A percentile compares a stretch with the other conserved stretches of the same genome.
Evolutionary conservation across 2,329 filamentous ascomycete species (phyloP).

Genomic region (Anisogramma anomala): DNA sequence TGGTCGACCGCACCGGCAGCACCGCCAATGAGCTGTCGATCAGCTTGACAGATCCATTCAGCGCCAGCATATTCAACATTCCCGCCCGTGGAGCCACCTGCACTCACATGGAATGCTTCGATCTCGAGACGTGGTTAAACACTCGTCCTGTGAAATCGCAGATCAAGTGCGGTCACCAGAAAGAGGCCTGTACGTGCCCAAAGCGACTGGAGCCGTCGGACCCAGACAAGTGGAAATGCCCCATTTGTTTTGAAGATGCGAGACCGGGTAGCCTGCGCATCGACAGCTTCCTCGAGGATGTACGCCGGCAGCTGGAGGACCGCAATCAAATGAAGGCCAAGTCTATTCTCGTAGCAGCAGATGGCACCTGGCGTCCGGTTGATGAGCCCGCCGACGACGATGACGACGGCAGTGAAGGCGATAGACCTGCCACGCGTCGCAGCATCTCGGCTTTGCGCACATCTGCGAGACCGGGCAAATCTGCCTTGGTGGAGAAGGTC

Average conservation of each 20-base stretch:
- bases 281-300: conserved; percentile 60
- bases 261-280: conserved; percentile 59
- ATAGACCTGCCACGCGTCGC: conserved; percentile 6
- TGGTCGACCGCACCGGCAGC: conserved; percentile 34
- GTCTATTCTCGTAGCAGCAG: conserved; percentile 49
- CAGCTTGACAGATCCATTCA: conserved; percentile 58
- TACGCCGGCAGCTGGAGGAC: conserved; percentile 43
- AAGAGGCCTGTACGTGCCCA: conserved; percentile 26
- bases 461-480: neutral
- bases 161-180: conserved; percentile 26
- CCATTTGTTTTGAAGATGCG: conserved; percentile 68
- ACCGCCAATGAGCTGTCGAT: conserved; percentile 38
- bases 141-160: conserved; percentile 43
- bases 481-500: conserved; percentile 1
- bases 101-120: conserved; percentile 77
- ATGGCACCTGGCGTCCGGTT: conserved; percentile 52
- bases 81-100: conserved; percentile 64
- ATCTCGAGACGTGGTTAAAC: conserved; percentile 68
- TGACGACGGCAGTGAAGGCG: conserved; percentile 22
- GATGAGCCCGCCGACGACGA: conserved; percentile 22
- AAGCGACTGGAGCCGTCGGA: conserved; percentile 36
- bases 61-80: conserved; percentile 48
- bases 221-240: conserved; percentile 74
- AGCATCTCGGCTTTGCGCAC: conserved; percentile 8
- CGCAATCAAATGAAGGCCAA: conserved; percentile 38